A percentile compares a stretch with the other conserved stretches of the same genome.
Evolutionary conservation across 2,329 filamentous ascomycete species (phyloP).

Genomic region (Epicoccum nigrum): DNA sequence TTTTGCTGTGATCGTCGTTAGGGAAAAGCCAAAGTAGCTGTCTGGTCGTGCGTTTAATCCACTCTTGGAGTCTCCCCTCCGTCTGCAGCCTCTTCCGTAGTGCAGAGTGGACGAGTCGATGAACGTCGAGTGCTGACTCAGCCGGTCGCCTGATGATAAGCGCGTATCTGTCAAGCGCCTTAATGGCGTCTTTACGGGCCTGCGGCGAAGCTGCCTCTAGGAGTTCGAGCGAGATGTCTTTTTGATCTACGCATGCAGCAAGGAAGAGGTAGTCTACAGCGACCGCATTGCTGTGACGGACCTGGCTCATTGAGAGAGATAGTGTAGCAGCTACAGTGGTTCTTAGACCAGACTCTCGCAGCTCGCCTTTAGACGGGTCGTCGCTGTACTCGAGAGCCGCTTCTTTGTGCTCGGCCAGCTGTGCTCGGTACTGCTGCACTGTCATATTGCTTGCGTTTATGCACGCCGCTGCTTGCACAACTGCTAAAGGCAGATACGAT

Average conservation of each 20-base stretch:
- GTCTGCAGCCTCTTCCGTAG: constrained; percentile 11
- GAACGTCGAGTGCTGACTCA: constrained; percentile 21
- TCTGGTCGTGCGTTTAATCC: constrained; percentile 15
- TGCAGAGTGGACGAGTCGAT: constrained; percentile 23
- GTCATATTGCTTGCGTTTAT: constrained; percentile 17
- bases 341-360: constrained; percentile 32
- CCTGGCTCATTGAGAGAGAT: constrained; percentile 50
- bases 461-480: too few relatives aligned
- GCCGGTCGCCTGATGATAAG: constrained; percentile 19
- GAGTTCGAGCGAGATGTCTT: constrained; percentile 26
- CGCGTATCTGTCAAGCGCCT: constrained; percentile 18
- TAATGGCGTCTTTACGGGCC: constrained; percentile 22
- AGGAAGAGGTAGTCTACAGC: constrained; percentile 50
- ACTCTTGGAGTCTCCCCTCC: constrained; percentile 9
- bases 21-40: constrained; percentile 20
- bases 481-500: constrained; percentile 27
- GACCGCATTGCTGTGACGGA: constrained; percentile 24
- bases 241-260: constrained; percentile 46
- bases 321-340: constrained; percentile 50
- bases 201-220: constrained; percentile 18
- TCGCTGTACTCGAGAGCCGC: constrained; percentile 43
- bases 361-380: constrained; percentile 37
- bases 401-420: constrained; percentile 28
- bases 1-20: constrained; percentile 18
- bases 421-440: constrained; percentile 20